phyloP scores from a whole-genome alignment of 1,284 basidiomycete species.

The Apiotrichum siamense region DNA sequence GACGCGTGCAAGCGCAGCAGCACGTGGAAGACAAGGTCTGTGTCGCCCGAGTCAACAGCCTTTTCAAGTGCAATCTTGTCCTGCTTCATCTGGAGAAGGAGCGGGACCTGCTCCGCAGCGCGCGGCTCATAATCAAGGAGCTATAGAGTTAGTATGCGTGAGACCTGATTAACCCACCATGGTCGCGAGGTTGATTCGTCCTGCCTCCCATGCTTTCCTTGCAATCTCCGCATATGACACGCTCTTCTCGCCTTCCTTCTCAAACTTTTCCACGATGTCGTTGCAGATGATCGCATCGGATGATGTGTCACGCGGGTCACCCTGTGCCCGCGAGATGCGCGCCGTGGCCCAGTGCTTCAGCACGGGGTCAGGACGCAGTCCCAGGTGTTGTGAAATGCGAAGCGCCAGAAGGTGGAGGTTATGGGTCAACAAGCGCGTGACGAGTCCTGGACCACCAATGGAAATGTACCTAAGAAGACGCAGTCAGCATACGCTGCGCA shows the following conservation, averaged over 20 bases:
- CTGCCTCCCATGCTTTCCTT: conserved; percentile 85
- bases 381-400: conserved; percentile 79
- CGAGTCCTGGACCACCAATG: conserved; percentile 67
- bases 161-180: conserved; percentile 56
- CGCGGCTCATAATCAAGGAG: conserved; percentile 85
- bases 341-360: conserved; percentile 94
- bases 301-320: conserved; percentile 48
- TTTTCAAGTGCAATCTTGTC: conserved; percentile 81
- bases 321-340: conserved; percentile 71
- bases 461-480: conserved; percentile 69
- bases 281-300: conserved; percentile 73
- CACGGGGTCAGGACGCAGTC: conserved; percentile 75
- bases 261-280: conserved; percentile 83
- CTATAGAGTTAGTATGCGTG: conserved; percentile 52
- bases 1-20: conserved; percentile 75
- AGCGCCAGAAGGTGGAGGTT: conserved; percentile 88
- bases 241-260: conserved; percentile 49
- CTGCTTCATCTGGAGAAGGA: conserved; percentile 90
- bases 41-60: conserved; percentile 90
- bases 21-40: conserved; percentile 90
- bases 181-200: conserved; percentile 76
- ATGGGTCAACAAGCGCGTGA: conserved; percentile 75
- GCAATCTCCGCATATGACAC: conserved; percentile 96
- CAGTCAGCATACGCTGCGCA: no score
- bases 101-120: conserved; percentile 87